Evolutionary conservation across 768 basidiomycete genomes (phyloP).

Genomic region (Kwoniella botswanensis): DNA sequence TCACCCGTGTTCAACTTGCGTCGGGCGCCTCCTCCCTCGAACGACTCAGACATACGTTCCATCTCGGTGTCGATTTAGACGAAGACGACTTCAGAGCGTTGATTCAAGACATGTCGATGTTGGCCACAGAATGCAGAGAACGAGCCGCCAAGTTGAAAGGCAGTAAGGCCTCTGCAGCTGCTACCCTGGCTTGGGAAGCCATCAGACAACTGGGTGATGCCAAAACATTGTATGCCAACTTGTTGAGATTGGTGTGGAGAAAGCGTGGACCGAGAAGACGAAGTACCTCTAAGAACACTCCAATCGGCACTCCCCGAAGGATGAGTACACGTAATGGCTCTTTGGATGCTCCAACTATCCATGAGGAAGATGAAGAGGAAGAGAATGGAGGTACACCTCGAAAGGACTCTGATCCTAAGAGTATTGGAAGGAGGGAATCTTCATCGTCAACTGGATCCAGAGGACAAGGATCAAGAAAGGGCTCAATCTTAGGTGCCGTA

Average conservation of each 20-base stretch:
- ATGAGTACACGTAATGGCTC: slow-evolving; percentile 13
- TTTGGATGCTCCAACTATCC: slow-evolving; percentile 35
- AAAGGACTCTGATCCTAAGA: not conserved
- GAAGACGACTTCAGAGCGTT: slow-evolving; percentile 55
- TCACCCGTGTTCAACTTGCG: slow-evolving; percentile 54
- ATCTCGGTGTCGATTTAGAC: slow-evolving; percentile 49
- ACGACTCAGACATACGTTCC: slow-evolving; percentile 52
- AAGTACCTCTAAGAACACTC: slow-evolving; percentile 10
- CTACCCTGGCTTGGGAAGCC: slow-evolving; percentile 49
- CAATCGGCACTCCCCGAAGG: slow-evolving; percentile 3
- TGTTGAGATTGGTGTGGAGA: slow-evolving; percentile 53
- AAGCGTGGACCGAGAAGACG: slow-evolving; percentile 27
- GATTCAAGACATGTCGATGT: slow-evolving; percentile 49
- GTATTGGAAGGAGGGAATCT: slow-evolving; percentile 14
- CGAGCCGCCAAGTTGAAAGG: slow-evolving; percentile 52
- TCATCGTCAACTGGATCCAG: slow-evolving; percentile 19
- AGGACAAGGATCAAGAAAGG: slow-evolving; percentile 27
- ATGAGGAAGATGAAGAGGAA: slow-evolving; percentile 46
- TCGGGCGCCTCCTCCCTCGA: slow-evolving; percentile 47
- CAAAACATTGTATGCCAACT: slow-evolving; percentile 46
- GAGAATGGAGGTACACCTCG: not conserved
- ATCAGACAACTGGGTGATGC: slow-evolving; percentile 53
- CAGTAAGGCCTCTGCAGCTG: slow-evolving; percentile 43
- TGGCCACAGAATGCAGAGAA: slow-evolving; percentile 49
- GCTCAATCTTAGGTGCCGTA: slow-evolving; percentile 29